Base-by-base conservation (phyloP, 78 protist species). In the Dictyostelium firmibasis region DNA sequence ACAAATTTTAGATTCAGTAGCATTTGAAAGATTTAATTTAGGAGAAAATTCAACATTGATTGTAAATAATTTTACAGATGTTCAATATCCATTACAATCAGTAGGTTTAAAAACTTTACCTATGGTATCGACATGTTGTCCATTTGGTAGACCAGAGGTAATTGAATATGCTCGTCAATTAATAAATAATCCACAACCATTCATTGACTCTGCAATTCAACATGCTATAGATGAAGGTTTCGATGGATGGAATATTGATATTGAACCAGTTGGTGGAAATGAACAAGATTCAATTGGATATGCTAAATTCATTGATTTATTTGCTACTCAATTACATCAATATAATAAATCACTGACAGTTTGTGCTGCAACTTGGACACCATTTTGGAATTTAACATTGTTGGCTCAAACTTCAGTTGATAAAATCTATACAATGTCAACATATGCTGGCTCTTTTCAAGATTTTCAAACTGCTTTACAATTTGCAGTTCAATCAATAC, bases 221-320 rank as follows among this genome's bases (percentile, higher is more conserved):
- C 16, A 69, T 31, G 29, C 86, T 20, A 11, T 70, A 23, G 7
- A 23, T n/a, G 91, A 86, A 44, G 97, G 97, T 25, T 95, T 85
- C 44, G 62, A 92, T 82, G 97, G 97, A 44, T 85, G 43, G 27
- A 93, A 84, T 76, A 76, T 95, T 33, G 97, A 95, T 64, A 91
- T 95, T 57, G 97, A 95, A 41, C 97, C 97, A 27, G 78, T 74
- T 41, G 85, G 93, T 27, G 88, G 94, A 2, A 57, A 31, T 10
- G 41, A 3, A 41, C 38, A 72, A 13, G 97, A 95, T 84, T 94
- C 95, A 20, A 44, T 75, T 33, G 67, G 18, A 5, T 95, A 83
- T 86, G 88, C 88, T 2, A 47, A 31, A 2, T 95, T 95, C 62
- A 82, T 95, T 31, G 77, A 95, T 41, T 10, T 18, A 57, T 86